These are phyloP conservation scores for Prinsepia uniflora DNA, from an alignment of 306 rosid species.

Conservation along the genomic window DNA sequence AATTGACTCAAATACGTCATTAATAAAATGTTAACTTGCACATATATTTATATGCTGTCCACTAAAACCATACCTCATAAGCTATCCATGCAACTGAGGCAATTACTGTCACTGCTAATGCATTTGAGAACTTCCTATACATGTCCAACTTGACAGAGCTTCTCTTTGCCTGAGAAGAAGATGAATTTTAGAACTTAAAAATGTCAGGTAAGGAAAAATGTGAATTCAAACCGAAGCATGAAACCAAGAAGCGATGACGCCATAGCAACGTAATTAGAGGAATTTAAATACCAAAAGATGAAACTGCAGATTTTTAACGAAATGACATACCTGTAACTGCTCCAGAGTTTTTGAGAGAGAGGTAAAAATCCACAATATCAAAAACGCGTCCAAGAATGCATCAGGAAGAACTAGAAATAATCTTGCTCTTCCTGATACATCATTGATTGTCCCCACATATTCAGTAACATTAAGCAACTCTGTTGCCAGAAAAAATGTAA, in stretches of 20 bases:
- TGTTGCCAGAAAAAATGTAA: constrained; percentile 76
- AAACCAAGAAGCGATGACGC: background rate
- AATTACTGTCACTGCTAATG: constrained; percentile 64
- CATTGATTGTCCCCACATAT: constrained; percentile 90
- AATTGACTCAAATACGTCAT: background rate
- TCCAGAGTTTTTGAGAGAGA: constrained; percentile 88
- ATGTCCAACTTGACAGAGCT: constrained; percentile 90
- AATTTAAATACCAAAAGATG: background rate
- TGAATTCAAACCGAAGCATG: constrained; percentile 4
- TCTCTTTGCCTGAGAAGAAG: constrained; percentile 67
- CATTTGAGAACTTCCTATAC: constrained; percentile 95
- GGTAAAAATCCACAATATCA: constrained; percentile 91
- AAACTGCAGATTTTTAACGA: background rate
- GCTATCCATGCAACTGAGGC: constrained; percentile 90
- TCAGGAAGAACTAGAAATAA: constrained; percentile 88
- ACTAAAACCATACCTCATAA: constrained; percentile 66
- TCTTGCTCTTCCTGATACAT: constrained; percentile 86
- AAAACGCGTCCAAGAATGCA: constrained; percentile 92
- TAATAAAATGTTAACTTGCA: constrained; percentile 6
- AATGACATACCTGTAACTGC: constrained; percentile 73
- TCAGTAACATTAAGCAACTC: constrained; percentile 82
- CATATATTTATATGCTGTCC: constrained; percentile 9
- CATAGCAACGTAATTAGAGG: constrained; percentile 1
- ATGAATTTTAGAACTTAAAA: constrained; percentile 16
- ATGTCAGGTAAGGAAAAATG: background rate